Evolutionary conservation across 805 yeast genomes (phyloP), one percentile per base, ranked within the genome.

Genomic region (Kuraishia cidri): DNA sequence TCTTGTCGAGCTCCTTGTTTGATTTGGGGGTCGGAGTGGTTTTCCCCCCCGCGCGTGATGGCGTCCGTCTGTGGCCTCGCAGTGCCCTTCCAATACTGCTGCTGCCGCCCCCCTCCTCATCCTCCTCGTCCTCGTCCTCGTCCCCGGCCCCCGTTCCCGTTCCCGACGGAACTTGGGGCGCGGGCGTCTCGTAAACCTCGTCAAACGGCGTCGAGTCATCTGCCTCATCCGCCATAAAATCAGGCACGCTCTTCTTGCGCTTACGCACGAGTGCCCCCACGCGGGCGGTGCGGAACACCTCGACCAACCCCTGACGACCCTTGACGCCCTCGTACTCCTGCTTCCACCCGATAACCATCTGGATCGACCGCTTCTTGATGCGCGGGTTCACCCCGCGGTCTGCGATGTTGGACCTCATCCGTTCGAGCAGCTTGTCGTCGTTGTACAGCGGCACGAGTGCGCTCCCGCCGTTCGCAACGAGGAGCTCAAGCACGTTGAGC

Each of bases 261-360:
- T 18, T 21, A 24, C 35, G 38, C 22, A 26, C 27, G 16, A 22
- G 32, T 19, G 35, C 44, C 22, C 33, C 37, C 25, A 47, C 44
- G 1, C 79, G 79, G 25, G 69, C 49, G 25, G 52, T 50, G 30
- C 56, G 53, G 48, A 66, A 69, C 39, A 83, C 54, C 2, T 38
- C 38, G 1, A 70, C 71, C 34, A 81, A 44, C 19, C 66, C 66
- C 30, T 57, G 50, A 48, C 75, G 72, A 10, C 70, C 74, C 1
- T 60, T 59, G 33, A 65, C 52, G 18, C 65, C 76, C 4, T 46
- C 48, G 44, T 75, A 69, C 38, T 77, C 83, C 4, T 54, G 46
- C 30, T 70, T 60, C 97, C 97, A 90, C 5, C 75, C 72, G 14
- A 64, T 37, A 7, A 83, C 76, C 50, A 82, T 60, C 2, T 56